phyloP scores from a whole-genome alignment of 2,329 filamentous ascomycete species.

The Ophiostoma fasciatum region DNA sequence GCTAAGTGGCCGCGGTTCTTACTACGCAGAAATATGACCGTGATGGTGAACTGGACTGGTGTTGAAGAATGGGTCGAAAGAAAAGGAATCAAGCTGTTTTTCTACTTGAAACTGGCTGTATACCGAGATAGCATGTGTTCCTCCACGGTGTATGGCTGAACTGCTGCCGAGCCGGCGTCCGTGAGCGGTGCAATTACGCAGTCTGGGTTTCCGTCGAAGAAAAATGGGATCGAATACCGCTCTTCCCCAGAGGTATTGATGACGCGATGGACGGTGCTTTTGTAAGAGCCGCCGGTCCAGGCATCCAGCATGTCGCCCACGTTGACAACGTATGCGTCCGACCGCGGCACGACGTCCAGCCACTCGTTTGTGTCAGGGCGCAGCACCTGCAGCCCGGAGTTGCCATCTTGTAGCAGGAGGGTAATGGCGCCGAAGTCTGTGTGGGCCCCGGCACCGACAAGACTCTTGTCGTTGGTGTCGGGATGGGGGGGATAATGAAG shows the following conservation, averaged over 20 bases:
- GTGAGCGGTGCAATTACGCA: background rate
- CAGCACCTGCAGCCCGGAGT: slow-evolving; percentile 27
- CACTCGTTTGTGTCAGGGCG: slow-evolving; percentile 17
- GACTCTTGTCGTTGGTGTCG: slow-evolving; percentile 9
- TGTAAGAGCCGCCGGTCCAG: slow-evolving; percentile 38
- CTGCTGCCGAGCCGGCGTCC: background rate
- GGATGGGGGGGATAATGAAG: slow-evolving; percentile 32
- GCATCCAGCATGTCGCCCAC: slow-evolving; percentile 32
- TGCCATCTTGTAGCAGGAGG: slow-evolving; percentile 33
- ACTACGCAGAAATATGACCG: too few species aligned
- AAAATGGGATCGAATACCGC: slow-evolving; percentile 42
- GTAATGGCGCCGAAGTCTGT: slow-evolving; percentile 40
- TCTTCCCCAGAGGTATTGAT: slow-evolving; percentile 35
- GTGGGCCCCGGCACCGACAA: slow-evolving; percentile 26
- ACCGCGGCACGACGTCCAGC: slow-evolving; percentile 29
- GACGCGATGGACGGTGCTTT: slow-evolving; percentile 38
- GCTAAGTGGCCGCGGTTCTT: too few species aligned
- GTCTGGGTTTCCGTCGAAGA: slow-evolving; percentile 14
- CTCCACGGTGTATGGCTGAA: background rate
- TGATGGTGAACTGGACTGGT: too few species aligned
- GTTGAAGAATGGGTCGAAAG: too few species aligned
- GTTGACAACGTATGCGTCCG: slow-evolving; percentile 35
- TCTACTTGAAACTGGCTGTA: background rate
- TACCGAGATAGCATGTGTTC: background rate
- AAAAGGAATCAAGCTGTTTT: too few species aligned